phyloP scores from a whole-genome alignment of 495 filamentous ascomycete genomes.

The Pyrenopolyporus hunteri region DNA sequence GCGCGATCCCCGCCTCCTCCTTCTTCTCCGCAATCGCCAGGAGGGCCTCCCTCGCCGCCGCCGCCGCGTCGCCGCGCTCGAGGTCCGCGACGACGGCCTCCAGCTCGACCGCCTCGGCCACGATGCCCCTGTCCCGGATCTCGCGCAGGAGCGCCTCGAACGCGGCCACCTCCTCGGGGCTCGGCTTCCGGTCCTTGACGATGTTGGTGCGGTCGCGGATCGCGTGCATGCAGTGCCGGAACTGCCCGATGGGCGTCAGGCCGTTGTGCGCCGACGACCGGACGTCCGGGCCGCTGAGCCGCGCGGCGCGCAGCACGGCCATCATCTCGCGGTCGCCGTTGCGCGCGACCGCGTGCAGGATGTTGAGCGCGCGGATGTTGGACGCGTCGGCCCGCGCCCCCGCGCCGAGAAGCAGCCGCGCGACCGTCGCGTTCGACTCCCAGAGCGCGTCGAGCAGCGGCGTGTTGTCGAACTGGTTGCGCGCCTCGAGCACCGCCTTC shows the following conservation, averaged over 20 bases:
- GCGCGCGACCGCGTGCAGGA: not conserved
- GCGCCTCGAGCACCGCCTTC: not conserved
- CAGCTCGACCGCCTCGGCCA: not conserved
- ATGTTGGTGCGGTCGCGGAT: not conserved
- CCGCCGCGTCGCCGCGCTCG: not conserved
- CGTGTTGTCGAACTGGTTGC: slow-evolving; percentile 3
- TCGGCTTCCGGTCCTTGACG: not conserved
- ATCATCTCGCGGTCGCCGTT: not conserved
- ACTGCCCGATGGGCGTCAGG: not conserved
- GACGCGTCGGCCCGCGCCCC: not conserved
- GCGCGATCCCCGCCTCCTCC: not conserved
- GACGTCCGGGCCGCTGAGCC: not conserved
- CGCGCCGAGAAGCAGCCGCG: not conserved
- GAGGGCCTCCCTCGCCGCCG: not conserved
- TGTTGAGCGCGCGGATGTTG: not conserved
- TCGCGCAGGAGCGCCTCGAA: slow-evolving; percentile 4
- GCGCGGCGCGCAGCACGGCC: not conserved
- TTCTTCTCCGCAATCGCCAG: not conserved
- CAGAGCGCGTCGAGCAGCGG: slow-evolving; percentile 1
- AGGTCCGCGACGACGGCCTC: not conserved
- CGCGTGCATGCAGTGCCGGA: not conserved
- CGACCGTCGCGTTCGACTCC: not conserved
- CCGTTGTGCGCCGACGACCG: not conserved
- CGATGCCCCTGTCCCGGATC: not conserved
- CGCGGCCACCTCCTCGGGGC: not conserved